Evolutionary conservation across 2,329 filamentous ascomycete species (phyloP), one percentile per base, ranked within the genome.

Genomic region (Colletotrichum truncatum): DNA sequence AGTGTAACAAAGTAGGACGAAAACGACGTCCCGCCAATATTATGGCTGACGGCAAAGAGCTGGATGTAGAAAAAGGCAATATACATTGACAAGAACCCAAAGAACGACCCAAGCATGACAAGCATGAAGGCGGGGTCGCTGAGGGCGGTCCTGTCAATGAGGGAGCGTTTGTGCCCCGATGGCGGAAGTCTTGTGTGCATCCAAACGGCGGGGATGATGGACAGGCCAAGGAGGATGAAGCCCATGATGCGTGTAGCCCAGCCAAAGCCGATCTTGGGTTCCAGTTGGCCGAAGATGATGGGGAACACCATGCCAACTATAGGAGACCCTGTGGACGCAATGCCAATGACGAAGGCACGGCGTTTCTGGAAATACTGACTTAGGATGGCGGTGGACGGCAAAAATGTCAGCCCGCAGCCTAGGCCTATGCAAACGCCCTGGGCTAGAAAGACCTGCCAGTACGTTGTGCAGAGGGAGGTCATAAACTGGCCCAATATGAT

Each of bases 251-350:
- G 76, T 4, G 77, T 80, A 6, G 84, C 78, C 85, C 85, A 88
- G 46, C 77, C 76, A 72, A 89, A 90, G 28, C 86, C 86, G 57
- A 89, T 79, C 16, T 72, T 71, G n/a, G 77, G 76, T 68, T 84
- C 79, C 4, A 85, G 76, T 67, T 75, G 77, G 11, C 73, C 72
- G 52, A 82, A 79, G 53, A 79, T 74, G 52, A 79, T 70, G n/a
- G 67, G 73, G 52, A 73, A 73, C 34, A 84, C 72, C 65, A 84
- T 79, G 10, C 83, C 82, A 57, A 75, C 78, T 14, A 81, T 59
- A 12, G 76, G 76, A 2, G 75, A 78, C 2, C 79, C 79, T 8
- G 75, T 73, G 0, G 74, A 70, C 23, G 72, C 65, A 43, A 77
- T 68, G 38, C 76, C 77, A 36, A 76, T 71, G 66, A 73, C 74